A percentile compares a stretch with the other conserved stretches of the same genome.
phyloP scores from a whole-genome alignment of 768 basidiomycete species.

The Imleria badia region DNA sequence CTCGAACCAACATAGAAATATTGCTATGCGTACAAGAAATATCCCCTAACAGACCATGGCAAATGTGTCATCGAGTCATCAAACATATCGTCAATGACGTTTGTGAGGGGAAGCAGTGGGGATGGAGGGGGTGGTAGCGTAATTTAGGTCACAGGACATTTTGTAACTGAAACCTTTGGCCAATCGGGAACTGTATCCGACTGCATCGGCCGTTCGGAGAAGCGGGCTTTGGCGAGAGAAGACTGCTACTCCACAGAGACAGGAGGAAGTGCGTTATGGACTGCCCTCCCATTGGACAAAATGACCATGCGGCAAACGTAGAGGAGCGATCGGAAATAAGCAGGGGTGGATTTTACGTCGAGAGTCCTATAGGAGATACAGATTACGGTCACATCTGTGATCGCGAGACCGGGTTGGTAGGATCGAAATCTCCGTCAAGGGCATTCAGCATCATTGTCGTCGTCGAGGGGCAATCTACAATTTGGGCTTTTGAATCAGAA shows the following conservation, averaged over 20 bases:
- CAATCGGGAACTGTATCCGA: conserved; percentile 2
- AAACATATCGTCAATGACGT: background rate
- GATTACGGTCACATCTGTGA: background rate
- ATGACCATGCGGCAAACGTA: background rate
- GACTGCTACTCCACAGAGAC: background rate
- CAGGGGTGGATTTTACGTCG: conserved; percentile 11
- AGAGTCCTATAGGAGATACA: background rate
- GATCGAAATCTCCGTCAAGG: background rate
- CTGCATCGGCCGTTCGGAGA: background rate
- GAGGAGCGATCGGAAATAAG: conserved; percentile 8
- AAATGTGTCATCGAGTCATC: background rate
- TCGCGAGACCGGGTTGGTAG: background rate
- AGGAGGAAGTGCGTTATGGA: background rate
- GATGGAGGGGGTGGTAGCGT: background rate
- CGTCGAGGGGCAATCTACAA: no score
- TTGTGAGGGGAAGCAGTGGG: background rate
- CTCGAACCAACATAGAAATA: background rate
- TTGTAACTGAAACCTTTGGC: background rate
- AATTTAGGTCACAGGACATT: background rate
- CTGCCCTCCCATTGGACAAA: background rate
- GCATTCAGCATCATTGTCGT: no score
- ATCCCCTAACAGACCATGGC: background rate
- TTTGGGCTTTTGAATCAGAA: background rate
- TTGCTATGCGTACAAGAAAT: conserved; percentile 1
- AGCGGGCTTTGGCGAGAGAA: background rate